Evolutionary conservation across 2,329 filamentous ascomycete genomes (phyloP).

Genomic region (Aspergillus puulaauensis): DNA sequence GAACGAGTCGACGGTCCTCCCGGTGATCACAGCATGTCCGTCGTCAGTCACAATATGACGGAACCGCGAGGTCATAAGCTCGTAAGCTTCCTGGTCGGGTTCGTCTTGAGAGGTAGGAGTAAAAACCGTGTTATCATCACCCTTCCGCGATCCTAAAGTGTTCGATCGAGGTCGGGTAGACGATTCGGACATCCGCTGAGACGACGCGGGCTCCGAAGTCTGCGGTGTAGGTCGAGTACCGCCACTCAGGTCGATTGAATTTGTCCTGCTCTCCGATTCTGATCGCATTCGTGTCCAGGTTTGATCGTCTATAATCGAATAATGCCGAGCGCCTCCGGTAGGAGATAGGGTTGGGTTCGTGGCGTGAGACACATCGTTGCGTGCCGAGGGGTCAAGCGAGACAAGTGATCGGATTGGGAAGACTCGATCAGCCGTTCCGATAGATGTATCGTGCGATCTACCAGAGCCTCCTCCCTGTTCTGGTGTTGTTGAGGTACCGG

Average conservation of each 20-base stretch:
- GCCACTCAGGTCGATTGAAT: not conserved
- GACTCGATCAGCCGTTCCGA: slow-evolving; percentile 56
- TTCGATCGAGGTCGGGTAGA: not conserved
- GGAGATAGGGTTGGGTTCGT: slow-evolving; percentile 18
- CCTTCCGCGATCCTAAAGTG: not conserved
- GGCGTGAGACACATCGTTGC: slow-evolving; percentile 25
- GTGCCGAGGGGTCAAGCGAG: slow-evolving; percentile 61
- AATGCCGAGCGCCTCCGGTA: slow-evolving; percentile 19
- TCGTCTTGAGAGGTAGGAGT: not conserved
- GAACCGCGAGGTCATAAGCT: slow-evolving; percentile 70
- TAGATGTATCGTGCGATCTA: slow-evolving; percentile 2
- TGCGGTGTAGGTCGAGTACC: not conserved
- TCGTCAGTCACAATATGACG: slow-evolving; percentile 73
- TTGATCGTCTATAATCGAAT: slow-evolving; percentile 29
- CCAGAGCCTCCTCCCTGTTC: not conserved
- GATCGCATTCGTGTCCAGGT: slow-evolving; percentile 25
- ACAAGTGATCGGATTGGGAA: slow-evolving; percentile 82
- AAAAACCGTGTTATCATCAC: not conserved
- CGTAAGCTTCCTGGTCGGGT: slow-evolving; percentile 37
- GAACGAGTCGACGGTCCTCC: slow-evolving; percentile 67
- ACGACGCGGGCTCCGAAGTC: not conserved
- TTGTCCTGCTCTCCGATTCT: not conserved
- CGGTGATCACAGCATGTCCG: slow-evolving; percentile 80
- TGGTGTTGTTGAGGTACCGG: not conserved
- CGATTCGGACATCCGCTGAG: not conserved